A percentile compares a stretch with the other conserved stretches of the same genome.
These are phyloP conservation scores for Pleomassaria siparia DNA, from an alignment of 2,329 filamentous ascomycete species.

Conservation along the genomic window DNA sequence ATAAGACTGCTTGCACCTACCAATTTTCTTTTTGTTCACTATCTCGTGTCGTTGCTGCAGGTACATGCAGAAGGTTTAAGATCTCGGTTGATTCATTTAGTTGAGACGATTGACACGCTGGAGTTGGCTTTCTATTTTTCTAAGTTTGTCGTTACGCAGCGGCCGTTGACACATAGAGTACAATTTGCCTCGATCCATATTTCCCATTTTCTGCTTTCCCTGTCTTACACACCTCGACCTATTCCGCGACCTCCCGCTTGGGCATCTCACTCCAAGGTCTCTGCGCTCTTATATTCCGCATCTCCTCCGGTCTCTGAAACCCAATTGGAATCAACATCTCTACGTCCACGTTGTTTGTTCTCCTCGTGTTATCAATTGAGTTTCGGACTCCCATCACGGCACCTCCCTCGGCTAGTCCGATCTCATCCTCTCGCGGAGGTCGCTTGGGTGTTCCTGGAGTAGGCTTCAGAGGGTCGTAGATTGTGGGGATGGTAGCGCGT, in stretches of 20 bases:
- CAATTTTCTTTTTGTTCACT: too few species aligned
- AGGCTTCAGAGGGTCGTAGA: conserved; percentile 25
- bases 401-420: conserved; percentile 1
- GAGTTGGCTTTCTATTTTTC: too few species aligned
- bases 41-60: too few species aligned
- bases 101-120: too few species aligned
- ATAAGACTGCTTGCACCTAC: not conserved
- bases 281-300: conserved; percentile 20
- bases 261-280: conserved; percentile 34
- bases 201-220: too few species aligned
- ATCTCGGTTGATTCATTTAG: too few species aligned
- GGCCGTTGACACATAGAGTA: too few species aligned
- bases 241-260: conserved; percentile 9
- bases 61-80: too few species aligned
- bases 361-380: conserved; percentile 2
- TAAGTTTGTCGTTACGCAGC: too few species aligned
- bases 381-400: not conserved
- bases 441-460: conserved; percentile 8
- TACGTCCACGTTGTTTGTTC: conserved; percentile 4
- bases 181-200: too few species aligned
- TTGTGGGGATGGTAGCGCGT: conserved; percentile 21
- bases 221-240: too few species aligned
- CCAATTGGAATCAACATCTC: conserved; percentile 20
- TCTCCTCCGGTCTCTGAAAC: conserved; percentile 19
- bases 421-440: conserved; percentile 13